Evolutionary conservation across 106 monocot species (phyloP), one percentile per base, ranked within the genome.

Genomic region (Acorus calamus): DNA sequence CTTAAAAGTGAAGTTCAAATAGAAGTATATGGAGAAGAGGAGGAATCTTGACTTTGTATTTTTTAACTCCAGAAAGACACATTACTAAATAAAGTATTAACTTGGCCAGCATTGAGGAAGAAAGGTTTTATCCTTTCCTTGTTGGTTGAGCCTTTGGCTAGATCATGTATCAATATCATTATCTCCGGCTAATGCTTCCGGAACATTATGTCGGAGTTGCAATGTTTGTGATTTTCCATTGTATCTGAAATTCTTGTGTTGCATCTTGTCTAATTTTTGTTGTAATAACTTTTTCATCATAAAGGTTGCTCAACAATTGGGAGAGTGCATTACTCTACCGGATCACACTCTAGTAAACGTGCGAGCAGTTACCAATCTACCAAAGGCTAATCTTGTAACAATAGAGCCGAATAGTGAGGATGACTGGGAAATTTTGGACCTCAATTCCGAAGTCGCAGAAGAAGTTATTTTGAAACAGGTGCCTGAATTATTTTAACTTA

Each of bases 351-450:
- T 57, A 66, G 88, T 84, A 47, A 74, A 58, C 49, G 76, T 92
- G 49, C 92, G 79, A 68, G 92, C 76, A 50, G 46, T 75, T 52
- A 62, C 71, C 43, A 71, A 67, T 62, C 54, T 92, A 47, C 72
- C 82, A 28, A 92, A 86, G 69, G 98, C 92, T 52, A 65, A 8
- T 5, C 50, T 68, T 4, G 88, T 92, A 11, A 70, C 68, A 14
- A 76, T 98, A 52, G 98, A 98, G 77, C 98, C 98, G 0, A 69
- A 55, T 59, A 88, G 71, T 14, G 92, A 85, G 62, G 85, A 92
- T 79, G 98, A 98, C 56, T 98, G 98, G 98, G 98, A 98, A 68
- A 85, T 98, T 55, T 57, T 98, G 76, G 98, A 92, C 70, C 84
- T 82, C 8, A 90, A 89, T 48, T 83, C 91, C 14, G 83, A 92